Conservation (phyloP, 176 grass and related monocot species). For the Tuctoria greenei region DNA sequence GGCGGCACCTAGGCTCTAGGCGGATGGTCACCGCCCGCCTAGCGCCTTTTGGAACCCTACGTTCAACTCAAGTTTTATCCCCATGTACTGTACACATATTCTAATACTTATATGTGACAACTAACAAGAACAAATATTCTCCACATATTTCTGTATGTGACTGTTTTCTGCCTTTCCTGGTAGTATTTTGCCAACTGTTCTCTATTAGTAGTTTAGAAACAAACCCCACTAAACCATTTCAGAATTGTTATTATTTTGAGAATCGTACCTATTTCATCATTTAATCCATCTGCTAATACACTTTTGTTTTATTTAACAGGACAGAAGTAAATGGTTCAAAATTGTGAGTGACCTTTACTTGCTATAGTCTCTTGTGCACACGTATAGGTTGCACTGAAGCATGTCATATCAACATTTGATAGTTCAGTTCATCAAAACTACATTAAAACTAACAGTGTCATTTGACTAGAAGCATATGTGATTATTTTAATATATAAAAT, state of each 20-base stretch:
- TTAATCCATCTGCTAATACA: constrained; percentile 35
- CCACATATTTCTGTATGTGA: constrained; percentile 10
- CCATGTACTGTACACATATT: not conserved
- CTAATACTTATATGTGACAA: not conserved
- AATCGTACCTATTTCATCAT: constrained; percentile 27
- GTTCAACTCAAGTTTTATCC: constrained; percentile 10
- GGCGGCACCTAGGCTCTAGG: no score
- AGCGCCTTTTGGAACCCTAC: no score
- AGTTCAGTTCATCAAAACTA: constrained; percentile 19
- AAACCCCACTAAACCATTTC: not conserved
- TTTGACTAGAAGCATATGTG: constrained; percentile 16
- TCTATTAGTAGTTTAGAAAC: not conserved
- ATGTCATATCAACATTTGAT: not conserved
- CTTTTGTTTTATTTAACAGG: constrained; percentile 60
- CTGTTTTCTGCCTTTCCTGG: not conserved
- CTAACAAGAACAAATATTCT: not conserved
- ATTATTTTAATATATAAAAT: constrained; percentile 30
- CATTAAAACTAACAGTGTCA: not conserved
- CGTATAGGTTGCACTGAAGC: constrained; percentile 2
- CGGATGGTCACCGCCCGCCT: no score
- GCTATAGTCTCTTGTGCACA: constrained; percentile 17
- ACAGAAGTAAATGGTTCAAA: constrained; percentile 83
- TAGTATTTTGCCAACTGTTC: constrained; percentile 10
- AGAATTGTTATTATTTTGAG: constrained; percentile 22
- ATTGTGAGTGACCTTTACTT: constrained; percentile 60